Conservation (phyloP, 176 grass and related monocot species). For the Puya raimondii region DNA sequence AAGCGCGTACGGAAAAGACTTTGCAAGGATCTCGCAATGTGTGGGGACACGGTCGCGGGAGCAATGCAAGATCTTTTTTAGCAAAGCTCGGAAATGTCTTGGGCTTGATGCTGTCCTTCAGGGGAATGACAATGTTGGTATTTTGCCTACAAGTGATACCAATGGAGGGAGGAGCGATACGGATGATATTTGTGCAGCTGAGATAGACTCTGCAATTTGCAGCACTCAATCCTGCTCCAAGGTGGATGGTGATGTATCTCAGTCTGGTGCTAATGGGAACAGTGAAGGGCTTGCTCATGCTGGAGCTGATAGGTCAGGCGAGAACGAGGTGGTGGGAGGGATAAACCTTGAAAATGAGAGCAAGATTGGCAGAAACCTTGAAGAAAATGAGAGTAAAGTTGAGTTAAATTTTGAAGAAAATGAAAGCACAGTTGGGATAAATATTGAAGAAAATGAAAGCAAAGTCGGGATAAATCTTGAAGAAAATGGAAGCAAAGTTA, state of each 20-base stretch:
- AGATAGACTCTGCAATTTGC: conserved; percentile 65
- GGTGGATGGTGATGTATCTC: conserved; percentile 41
- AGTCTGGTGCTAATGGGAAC: conserved; percentile 11
- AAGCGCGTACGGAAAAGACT: conserved; percentile 72
- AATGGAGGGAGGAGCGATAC: conserved; percentile 54
- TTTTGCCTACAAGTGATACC: conserved; percentile 23
- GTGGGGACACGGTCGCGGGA: conserved; percentile 68
- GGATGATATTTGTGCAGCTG: conserved; percentile 52
- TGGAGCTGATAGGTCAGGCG: conserved; percentile 5
- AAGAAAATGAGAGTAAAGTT: conserved; percentile 12
- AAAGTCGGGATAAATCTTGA: not conserved
- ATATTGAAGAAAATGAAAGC: conserved; percentile 18
- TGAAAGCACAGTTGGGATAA: not conserved
- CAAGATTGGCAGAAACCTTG: not conserved
- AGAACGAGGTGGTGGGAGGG: conserved; percentile 16
- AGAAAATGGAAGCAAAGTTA: too few relatives aligned
- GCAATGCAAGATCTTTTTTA: conserved; percentile 95
- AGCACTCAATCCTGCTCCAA: conserved; percentile 57
- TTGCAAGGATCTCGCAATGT: conserved; percentile 46
- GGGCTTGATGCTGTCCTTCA: conserved; percentile 68
- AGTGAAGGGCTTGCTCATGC: conserved; percentile 24
- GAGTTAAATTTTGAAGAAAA: not conserved
- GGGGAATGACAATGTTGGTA: conserved; percentile 27
- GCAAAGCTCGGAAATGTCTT: conserved; percentile 78
- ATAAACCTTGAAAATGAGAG: not conserved